Conservation (phyloP, 1,284 basidiomycete genomes). For the Ustilago crameri region DNA sequence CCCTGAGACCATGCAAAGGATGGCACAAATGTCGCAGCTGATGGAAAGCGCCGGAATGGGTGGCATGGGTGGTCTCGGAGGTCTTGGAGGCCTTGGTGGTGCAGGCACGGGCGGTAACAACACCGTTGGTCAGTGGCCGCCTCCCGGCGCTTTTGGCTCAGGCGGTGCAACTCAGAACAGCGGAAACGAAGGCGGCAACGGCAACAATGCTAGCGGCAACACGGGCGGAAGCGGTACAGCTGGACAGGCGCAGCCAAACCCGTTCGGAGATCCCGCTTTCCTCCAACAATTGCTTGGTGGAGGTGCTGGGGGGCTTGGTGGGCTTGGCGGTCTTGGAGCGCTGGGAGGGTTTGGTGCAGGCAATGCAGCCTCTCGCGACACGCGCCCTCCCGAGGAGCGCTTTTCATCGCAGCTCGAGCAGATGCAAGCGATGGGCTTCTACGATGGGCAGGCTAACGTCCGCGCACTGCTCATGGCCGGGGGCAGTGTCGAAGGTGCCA, state of each 20-base stretch:
- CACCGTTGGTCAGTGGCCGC: constrained; percentile 47
- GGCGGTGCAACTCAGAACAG: not conserved
- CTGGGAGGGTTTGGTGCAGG: constrained; percentile 9
- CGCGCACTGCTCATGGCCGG: constrained; percentile 61
- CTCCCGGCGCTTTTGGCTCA: constrained; percentile 53
- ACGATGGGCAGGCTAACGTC: constrained; percentile 61
- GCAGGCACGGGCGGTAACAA: constrained; percentile 15
- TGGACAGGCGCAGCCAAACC: constrained; percentile 25
- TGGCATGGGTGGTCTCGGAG: constrained; percentile 38
- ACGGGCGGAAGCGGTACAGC: constrained; percentile 17
- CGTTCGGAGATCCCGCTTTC: constrained; percentile 36
- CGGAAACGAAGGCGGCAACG: constrained; percentile 4
- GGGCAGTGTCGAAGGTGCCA: constrained; percentile 61
- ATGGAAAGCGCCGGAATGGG: constrained; percentile 52
- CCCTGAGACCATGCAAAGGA: constrained; percentile 63
- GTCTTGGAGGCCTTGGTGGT: constrained; percentile 23
- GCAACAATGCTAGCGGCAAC: constrained; percentile 21
- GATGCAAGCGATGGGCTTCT: constrained; percentile 65
- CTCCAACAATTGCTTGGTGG: constrained; percentile 50
- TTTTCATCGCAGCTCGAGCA: constrained; percentile 63
- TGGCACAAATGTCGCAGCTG: constrained; percentile 55
- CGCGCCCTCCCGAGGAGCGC: constrained; percentile 62
- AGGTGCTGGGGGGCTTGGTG: constrained; percentile 43
- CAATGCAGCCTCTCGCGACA: constrained; percentile 39
- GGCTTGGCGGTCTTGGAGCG: constrained; percentile 30